phyloP scores from a whole-genome alignment of 257 asterid species.

The Cynanchum wilfordii region DNA sequence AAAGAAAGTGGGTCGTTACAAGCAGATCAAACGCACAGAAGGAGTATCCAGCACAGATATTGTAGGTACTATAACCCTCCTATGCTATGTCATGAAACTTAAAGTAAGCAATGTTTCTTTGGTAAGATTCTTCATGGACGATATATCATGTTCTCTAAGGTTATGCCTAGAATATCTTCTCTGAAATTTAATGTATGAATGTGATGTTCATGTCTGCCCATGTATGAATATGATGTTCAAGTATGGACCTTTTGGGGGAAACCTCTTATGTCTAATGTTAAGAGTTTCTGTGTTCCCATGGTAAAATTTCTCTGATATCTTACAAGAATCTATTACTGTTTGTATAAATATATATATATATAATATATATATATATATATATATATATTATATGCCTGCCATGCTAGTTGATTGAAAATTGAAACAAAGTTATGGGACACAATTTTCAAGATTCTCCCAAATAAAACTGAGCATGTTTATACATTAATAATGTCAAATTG shows the following conservation, averaged over 20 bases:
- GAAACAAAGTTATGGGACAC: not conserved
- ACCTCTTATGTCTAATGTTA: not conserved
- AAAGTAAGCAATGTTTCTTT: not conserved
- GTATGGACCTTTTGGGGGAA: not conserved
- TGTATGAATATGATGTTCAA: too few species aligned
- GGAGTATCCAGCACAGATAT: slow-evolving; percentile 98
- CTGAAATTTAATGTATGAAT: not conserved
- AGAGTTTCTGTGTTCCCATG: not conserved
- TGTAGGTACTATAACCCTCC: slow-evolving; percentile 70
- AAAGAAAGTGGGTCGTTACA: slow-evolving; percentile 89
- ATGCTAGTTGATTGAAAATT: not conserved
- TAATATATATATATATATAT: too few species aligned
- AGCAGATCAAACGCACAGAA: slow-evolving; percentile 96
- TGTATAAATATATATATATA: too few species aligned
- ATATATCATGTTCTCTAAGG: slow-evolving; percentile 1
- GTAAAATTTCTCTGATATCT: not conserved
- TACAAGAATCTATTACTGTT: not conserved
- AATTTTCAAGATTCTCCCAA: not conserved
- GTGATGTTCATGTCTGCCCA: not conserved
- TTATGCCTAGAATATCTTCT: slow-evolving; percentile 1
- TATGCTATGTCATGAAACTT: slow-evolving; percentile 14
- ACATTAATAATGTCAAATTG: not conserved
- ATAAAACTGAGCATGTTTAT: not conserved
- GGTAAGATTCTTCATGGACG: not conserved
- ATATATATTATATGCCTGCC: too few species aligned